A percentile compares a stretch with the other conserved stretches of the same genome.
phyloP scores from a whole-genome alignment of 1,139 yeast species.

The Pichia sp. region DNA sequence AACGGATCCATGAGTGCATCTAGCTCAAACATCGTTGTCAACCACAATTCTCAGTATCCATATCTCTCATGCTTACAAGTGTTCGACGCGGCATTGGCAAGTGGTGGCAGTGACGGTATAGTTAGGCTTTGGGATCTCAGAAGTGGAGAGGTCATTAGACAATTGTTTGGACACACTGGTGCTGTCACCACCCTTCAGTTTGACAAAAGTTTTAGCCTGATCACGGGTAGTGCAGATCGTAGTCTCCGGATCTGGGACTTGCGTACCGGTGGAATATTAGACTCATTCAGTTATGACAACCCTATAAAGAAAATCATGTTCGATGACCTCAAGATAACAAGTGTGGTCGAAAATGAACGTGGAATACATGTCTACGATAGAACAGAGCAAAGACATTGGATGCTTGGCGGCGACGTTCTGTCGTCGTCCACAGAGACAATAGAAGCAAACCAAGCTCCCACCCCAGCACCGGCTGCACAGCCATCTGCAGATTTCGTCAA shows the following conservation, averaged over 20 bases:
- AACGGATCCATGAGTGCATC: background rate
- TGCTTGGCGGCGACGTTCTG: constrained; percentile 39
- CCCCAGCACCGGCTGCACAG: constrained; percentile 25
- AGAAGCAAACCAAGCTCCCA: constrained; percentile 18
- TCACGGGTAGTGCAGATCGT: constrained; percentile 63
- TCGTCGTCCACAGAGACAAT: constrained; percentile 23
- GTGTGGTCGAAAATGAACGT: constrained; percentile 42
- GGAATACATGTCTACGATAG: constrained; percentile 56
- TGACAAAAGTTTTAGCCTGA: constrained; percentile 52
- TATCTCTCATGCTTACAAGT: constrained; percentile 61
- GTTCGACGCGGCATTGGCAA: constrained; percentile 67
- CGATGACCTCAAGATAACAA: constrained; percentile 50
- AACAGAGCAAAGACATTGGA: constrained; percentile 47
- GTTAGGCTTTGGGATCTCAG: constrained; percentile 76
- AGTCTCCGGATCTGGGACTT: constrained; percentile 70
- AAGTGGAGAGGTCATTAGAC: constrained; percentile 62
- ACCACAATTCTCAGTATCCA: constrained; percentile 29
- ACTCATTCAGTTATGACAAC: constrained; percentile 50
- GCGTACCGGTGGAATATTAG: constrained; percentile 46
- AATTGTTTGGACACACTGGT: constrained; percentile 66
- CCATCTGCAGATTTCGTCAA: constrained; percentile 29
- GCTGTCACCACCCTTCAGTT: constrained; percentile 67
- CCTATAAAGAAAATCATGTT: constrained; percentile 53
- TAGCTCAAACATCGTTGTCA: background rate
- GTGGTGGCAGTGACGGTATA: constrained; percentile 73